Percentiles rank a stretch among this genome's conserved stretches.
Conservation (phyloP, 768 basidiomycete species). For the Cyathus striatus region DNA sequence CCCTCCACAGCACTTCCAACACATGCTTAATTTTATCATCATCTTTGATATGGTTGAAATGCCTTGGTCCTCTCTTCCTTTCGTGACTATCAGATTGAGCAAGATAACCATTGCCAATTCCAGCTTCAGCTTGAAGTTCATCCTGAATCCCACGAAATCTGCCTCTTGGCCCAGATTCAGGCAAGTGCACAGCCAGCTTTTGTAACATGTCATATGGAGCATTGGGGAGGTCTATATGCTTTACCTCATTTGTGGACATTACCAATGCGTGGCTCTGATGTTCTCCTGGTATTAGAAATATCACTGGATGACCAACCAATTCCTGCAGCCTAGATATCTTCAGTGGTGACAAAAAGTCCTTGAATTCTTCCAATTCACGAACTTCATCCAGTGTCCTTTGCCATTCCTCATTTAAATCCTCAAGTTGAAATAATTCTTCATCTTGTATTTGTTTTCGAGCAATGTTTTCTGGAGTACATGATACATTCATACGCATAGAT, state of each 20-base stretch:
- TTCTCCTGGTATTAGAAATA: constrained; percentile 5
- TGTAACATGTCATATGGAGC: background rate
- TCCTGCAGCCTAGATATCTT: constrained; percentile 1
- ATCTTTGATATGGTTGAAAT: background rate
- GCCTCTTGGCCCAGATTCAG: background rate
- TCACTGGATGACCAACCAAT: constrained; percentile 3
- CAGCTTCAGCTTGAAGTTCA: background rate
- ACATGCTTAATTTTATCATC: background rate
- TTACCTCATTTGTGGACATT: constrained; percentile 4
- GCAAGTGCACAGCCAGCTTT: background rate
- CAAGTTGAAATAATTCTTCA: constrained; percentile 4
- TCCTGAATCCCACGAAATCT: background rate
- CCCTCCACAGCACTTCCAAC: background rate
- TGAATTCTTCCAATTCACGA: constrained; percentile 4
- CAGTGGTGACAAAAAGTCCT: constrained; percentile 7
- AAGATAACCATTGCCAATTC: background rate
- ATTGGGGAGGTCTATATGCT: background rate
- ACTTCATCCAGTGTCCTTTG: background rate
- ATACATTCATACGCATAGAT: too few species aligned
- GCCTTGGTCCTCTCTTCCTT: background rate
- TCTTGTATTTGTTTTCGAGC: background rate
- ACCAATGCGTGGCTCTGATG: constrained; percentile 6
- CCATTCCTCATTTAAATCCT: constrained; percentile 7
- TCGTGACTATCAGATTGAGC: background rate
- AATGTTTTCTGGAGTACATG: background rate